Percentiles rank a stretch among this genome's conserved stretches.
phyloP scores from a whole-genome alignment of 768 basidiomycete genomes.

The Lactarius pseudohatsudake region DNA sequence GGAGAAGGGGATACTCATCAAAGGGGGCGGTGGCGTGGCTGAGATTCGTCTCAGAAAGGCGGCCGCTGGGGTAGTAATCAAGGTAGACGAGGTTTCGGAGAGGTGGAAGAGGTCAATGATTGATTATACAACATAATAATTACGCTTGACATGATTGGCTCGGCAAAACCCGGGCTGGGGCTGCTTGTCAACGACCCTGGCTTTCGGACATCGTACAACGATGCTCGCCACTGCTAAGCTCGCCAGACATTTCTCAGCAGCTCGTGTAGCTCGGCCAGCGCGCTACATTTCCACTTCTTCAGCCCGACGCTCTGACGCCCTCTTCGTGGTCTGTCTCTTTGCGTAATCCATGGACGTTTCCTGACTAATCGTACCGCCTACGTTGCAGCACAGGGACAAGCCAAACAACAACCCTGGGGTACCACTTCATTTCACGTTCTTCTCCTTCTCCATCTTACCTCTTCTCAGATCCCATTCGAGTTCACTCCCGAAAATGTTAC shows the following conservation, averaged over 20 bases:
- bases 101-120: conserved; percentile 70
- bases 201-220: conserved; percentile 6
- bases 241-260: conserved; percentile 15
- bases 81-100: conserved; percentile 68
- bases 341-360: conserved; percentile 16
- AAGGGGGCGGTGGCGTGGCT: conserved; percentile 65
- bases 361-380: conserved; percentile 27
- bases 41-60: conserved; percentile 63
- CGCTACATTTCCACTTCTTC: conserved; percentile 41
- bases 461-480: conserved; percentile 79
- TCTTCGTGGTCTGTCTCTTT: conserved; percentile 71
- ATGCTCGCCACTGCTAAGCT: conserved; percentile 24
- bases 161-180: conserved; percentile 24
- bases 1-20: conserved; percentile 60
- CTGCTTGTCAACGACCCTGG: not conserved
- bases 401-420: conserved; percentile 92
- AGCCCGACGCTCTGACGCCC: conserved; percentile 69
- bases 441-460: conserved; percentile 3
- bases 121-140: conserved; percentile 31
- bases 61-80: conserved; percentile 78
- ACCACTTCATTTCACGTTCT: conserved; percentile 18
- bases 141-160: conserved; percentile 20
- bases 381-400: conserved; percentile 85
- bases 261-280: conserved; percentile 11
- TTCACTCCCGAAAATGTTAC: conserved; percentile 81